Base-by-base conservation (phyloP, 352 stramenopile species). In the Saprolegnia parasitica region DNA sequence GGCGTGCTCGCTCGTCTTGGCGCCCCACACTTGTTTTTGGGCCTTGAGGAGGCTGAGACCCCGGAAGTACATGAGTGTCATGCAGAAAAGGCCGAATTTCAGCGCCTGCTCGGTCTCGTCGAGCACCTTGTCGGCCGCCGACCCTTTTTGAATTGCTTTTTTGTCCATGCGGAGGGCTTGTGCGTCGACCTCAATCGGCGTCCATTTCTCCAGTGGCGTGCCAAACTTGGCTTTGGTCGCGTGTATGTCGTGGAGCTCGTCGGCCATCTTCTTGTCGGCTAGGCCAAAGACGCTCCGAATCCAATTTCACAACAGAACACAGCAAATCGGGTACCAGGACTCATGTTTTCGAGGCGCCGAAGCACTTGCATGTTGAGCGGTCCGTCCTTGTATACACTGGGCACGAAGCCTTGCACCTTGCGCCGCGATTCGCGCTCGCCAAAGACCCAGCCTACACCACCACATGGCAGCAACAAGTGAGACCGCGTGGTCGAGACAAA, bases 1-100 rank as follows among this genome's bases (percentile, higher is more conserved):
- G 21, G 61, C 47, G 9, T 47, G 54, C 37, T 35, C 37, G 37
- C 40, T 40, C 4, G 71, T 65, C 40, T 85, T 78, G 58, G 72
- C 67, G 1, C 71, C 67, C 88, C 88, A 97, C 11, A 82, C 73
- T 1, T 72, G 76, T 54, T 93, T 87, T 70, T 98, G 89, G 39
- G 91, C 84, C 63, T 86, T 86, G 15, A 98, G 76, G 62, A 96
- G 70, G 15, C 88, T 89, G 60, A 98, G 78, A 4, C 88, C 91
- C 50, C 91, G 83, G 61, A 99, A 98, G 76, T 98, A 98, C 93
- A 98, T 97, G 49, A 99, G 82, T 39, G 93, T 98, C 74, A 98
- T 88, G 75, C 81, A 97, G 71, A 99, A 98, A 21, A 99, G 72
- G 13, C 92, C 95, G 71, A 98, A 98, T 35, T 94, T 96, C n/a